Conservation (phyloP, 345 rosid genomes). For the Turritis glabra region DNA sequence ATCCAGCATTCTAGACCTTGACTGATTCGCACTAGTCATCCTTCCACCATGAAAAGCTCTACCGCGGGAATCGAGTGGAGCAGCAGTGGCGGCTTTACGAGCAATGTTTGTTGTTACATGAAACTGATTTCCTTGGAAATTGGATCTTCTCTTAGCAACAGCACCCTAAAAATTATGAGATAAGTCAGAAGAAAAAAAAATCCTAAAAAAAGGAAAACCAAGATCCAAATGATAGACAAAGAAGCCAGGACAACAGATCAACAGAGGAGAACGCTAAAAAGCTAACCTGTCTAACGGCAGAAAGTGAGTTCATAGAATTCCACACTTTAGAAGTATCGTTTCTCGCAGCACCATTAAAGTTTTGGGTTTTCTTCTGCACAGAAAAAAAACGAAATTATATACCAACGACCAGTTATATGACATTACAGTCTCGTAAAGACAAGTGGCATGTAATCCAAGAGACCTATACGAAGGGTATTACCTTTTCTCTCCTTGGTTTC, state of each 20-base stretch:
- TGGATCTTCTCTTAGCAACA: constrained; percentile 70
- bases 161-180: constrained; percentile 51
- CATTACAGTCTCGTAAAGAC: not conserved
- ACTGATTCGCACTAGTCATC: constrained; percentile 46
- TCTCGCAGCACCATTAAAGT: constrained; percentile 42
- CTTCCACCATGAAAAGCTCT: constrained; percentile 52
- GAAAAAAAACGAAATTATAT: not conserved
- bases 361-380: constrained; percentile 60
- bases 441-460: not conserved
- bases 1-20: constrained; percentile 56
- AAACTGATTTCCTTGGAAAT: constrained; percentile 54
- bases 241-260: not conserved
- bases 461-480: constrained; percentile 18
- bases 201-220: not conserved
- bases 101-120: constrained; percentile 58
- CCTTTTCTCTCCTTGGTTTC: constrained; percentile 49
- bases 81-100: constrained; percentile 52
- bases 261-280: not conserved
- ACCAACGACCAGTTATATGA: not conserved
- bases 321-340: constrained; percentile 51
- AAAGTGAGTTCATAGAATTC: constrained; percentile 58
- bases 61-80: constrained; percentile 41
- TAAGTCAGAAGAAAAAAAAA: not conserved
- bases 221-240: not conserved
- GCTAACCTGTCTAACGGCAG: constrained; percentile 70